Evolutionary conservation across 2,329 filamentous ascomycete genomes (phyloP).

Genomic region (Aureobasidium sp.): DNA sequence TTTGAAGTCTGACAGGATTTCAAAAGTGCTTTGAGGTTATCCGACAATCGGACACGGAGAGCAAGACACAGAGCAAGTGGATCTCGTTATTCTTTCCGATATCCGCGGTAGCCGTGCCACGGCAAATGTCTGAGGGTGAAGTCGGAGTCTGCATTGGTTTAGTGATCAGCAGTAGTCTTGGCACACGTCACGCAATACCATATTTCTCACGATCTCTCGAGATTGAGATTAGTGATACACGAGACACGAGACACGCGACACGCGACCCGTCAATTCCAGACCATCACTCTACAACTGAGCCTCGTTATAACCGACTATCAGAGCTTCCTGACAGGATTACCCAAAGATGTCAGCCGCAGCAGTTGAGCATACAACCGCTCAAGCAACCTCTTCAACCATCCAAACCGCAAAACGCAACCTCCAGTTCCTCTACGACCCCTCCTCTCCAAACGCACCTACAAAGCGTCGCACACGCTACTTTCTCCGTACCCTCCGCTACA

Average conservation of each 20-base stretch:
- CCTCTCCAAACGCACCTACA: conserved; percentile 20
- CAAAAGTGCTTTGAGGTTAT: neutral
- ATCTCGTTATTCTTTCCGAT: neutral
- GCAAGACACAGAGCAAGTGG: neutral
- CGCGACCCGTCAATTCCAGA: no score
- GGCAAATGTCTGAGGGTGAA: neutral
- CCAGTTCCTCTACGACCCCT: conserved; percentile 30
- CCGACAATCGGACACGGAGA: neutral
- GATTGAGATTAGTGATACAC: no score
- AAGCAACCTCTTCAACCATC: neutral
- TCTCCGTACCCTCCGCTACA: conserved; percentile 30
- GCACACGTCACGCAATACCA: no score
- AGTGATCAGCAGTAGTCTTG: no score
- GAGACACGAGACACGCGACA: no score
- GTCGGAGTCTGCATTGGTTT: no score
- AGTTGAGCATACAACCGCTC: neutral
- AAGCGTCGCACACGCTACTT: conserved; percentile 31
- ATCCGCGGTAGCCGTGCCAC: neutral
- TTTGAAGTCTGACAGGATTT: neutral
- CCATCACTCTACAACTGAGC: no score
- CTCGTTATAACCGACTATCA: no score
- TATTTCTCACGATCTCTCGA: no score
- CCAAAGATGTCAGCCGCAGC: neutral
- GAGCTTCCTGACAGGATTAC: no score
- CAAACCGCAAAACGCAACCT: conserved; percentile 22